These are phyloP conservation scores for Xerophyta viscosa DNA, from an alignment of 106 monocot species.

Conservation along the genomic window DNA sequence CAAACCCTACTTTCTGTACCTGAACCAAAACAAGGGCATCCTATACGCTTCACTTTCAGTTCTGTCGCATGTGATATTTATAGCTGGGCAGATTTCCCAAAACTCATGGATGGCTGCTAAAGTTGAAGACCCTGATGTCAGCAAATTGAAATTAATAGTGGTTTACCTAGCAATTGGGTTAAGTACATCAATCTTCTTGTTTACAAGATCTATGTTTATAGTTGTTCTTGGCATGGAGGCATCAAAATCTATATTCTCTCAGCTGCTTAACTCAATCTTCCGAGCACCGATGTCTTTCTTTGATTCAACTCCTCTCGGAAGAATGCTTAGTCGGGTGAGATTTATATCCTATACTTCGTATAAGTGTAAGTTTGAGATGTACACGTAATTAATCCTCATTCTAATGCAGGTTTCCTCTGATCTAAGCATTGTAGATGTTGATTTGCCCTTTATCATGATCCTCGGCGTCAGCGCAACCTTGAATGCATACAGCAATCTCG, in stretches of 20 bases:
- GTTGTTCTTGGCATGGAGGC: slow-evolving; percentile 66
- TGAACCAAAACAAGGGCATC: slow-evolving; percentile 78
- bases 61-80: slow-evolving; percentile 55
- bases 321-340: slow-evolving; percentile 85
- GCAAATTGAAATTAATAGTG: slow-evolving; percentile 48
- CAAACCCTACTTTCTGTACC: slow-evolving; percentile 71
- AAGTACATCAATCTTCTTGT: slow-evolving; percentile 37
- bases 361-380: background rate
- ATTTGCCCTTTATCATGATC: slow-evolving; percentile 70
- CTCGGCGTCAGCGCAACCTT: slow-evolving; percentile 57
- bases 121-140: slow-evolving; percentile 63
- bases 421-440: slow-evolving; percentile 82
- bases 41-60: slow-evolving; percentile 32
- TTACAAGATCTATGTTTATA: slow-evolving; percentile 57
- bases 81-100: slow-evolving; percentile 73
- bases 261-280: slow-evolving; percentile 70
- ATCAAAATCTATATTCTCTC: slow-evolving; percentile 82
- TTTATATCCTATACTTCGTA: background rate
- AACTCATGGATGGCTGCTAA: slow-evolving; percentile 99
- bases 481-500: slow-evolving; percentile 75
- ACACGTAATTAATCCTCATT: background rate
- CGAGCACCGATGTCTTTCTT: slow-evolving; percentile 94
- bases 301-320: slow-evolving; percentile 91
- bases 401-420: slow-evolving; percentile 97
- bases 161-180: slow-evolving; percentile 75